Conservation (phyloP, 768 basidiomycete species). For the Gymnopilus dilepis region DNA sequence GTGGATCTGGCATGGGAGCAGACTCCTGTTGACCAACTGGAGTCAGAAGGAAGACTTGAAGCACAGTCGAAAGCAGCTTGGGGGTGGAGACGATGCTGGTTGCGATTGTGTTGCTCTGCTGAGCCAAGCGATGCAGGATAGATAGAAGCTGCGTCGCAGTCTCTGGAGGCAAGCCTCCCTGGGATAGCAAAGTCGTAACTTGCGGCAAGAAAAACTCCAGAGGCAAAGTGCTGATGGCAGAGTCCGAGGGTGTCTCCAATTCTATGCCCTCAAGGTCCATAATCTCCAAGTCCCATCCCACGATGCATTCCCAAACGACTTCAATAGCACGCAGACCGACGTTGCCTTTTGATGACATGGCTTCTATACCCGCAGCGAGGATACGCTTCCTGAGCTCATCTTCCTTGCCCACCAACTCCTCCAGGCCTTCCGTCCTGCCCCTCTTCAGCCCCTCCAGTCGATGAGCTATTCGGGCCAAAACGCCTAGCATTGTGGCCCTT, state of each 20-base stretch:
- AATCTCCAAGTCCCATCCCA: conserved; percentile 60
- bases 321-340: conserved; percentile 73
- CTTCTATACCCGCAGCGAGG: conserved; percentile 69
- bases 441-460: conserved; percentile 36
- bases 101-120: conserved; percentile 59
- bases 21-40: conserved; percentile 47
- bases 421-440: conserved; percentile 40
- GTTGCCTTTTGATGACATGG: conserved; percentile 66
- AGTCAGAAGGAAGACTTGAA: conserved; percentile 63
- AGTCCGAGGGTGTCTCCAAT: conserved; percentile 36
- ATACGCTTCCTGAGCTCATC: conserved; percentile 63
- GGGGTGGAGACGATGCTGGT: conserved; percentile 54
- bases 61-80: conserved; percentile 54
- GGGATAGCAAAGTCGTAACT: conserved; percentile 43
- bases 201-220: conserved; percentile 54
- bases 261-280: conserved; percentile 53
- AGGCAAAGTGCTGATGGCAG: conserved; percentile 39
- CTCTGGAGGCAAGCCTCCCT: conserved; percentile 50
- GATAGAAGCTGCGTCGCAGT: conserved; percentile 61
- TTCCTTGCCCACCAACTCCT: conserved; percentile 44
- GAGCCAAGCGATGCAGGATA: conserved; percentile 64
- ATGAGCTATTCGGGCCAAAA: conserved; percentile 65
- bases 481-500: conserved; percentile 78
- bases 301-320: conserved; percentile 75
- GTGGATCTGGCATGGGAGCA: conserved; percentile 45